phyloP scores from a whole-genome alignment of 2,329 filamentous ascomycete genomes.

The Ceratocystis lukuohia region DNA sequence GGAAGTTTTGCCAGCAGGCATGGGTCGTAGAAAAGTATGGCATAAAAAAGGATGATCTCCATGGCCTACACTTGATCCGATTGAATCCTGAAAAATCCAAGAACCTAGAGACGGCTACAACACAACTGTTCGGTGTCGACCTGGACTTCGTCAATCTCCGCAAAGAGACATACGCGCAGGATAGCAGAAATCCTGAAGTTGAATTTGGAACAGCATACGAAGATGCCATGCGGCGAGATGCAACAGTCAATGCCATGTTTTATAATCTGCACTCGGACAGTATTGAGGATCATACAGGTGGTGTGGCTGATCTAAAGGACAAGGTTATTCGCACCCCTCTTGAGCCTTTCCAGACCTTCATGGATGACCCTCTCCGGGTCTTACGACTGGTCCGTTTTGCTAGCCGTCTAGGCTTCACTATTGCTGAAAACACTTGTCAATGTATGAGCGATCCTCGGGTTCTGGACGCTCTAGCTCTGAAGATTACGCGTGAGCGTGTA shows the following conservation, averaged over 20 bases:
- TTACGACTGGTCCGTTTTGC: slow-evolving; percentile 82
- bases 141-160: slow-evolving; percentile 89
- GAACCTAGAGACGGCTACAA: slow-evolving; percentile 83
- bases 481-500: slow-evolving; percentile 86
- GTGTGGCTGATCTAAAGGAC: slow-evolving; percentile 58
- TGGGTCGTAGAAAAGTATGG: slow-evolving; percentile 49
- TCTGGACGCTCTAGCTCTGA: slow-evolving; percentile 60
- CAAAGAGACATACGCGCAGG: slow-evolving; percentile 79
- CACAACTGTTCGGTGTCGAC: slow-evolving; percentile 71
- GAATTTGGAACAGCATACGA: slow-evolving; percentile 88
- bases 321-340: slow-evolving; percentile 73
- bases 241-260: slow-evolving; percentile 89
- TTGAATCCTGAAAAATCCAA: slow-evolving; percentile 94
- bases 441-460: slow-evolving; percentile 74
- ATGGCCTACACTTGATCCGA: slow-evolving; percentile 73
- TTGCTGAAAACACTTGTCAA: slow-evolving; percentile 53
- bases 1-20: slow-evolving; percentile 50
- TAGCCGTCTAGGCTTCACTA: slow-evolving; percentile 65
- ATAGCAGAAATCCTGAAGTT: slow-evolving; percentile 80
- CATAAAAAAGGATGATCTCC: slow-evolving; percentile 46
- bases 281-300: slow-evolving; percentile 77
- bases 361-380: slow-evolving; percentile 80
- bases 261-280: slow-evolving; percentile 72
- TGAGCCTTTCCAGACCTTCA: slow-evolving; percentile 82
- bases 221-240: slow-evolving; percentile 78